Evolutionary conservation across 2,329 filamentous ascomycete species (phyloP).

Genomic region (Leptographium radiaticola): DNA sequence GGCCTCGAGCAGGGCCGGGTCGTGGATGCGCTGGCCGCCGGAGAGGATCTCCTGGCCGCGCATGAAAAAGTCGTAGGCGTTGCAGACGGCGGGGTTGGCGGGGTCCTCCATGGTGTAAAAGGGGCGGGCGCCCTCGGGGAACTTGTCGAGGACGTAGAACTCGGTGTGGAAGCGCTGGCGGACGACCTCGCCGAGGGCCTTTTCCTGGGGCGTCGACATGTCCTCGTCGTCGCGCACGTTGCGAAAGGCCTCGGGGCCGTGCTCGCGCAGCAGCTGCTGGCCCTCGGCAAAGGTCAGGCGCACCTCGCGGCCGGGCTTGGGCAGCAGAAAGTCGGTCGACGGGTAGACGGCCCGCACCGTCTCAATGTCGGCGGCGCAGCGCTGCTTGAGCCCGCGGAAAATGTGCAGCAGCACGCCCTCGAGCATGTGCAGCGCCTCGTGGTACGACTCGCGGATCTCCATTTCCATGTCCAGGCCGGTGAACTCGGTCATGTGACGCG

Average conservation of each 20-base stretch:
- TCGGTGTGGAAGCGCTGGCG: slow-evolving; percentile 85
- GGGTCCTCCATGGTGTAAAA: slow-evolving; percentile 76
- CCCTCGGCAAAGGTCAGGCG: slow-evolving; percentile 67
- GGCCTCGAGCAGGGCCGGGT: slow-evolving; percentile 59
- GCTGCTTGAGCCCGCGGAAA: slow-evolving; percentile 57
- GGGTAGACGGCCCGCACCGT: slow-evolving; percentile 60
- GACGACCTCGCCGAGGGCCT: slow-evolving; percentile 76
- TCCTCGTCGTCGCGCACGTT: slow-evolving; percentile 68
- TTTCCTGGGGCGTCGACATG: slow-evolving; percentile 69
- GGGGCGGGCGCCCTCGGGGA: slow-evolving; percentile 74
- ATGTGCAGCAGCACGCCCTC: slow-evolving; percentile 67
- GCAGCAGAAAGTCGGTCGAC: slow-evolving; percentile 66
- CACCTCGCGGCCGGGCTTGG: slow-evolving; percentile 60
- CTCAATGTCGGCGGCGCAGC: slow-evolving; percentile 59
- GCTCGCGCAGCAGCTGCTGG: slow-evolving; percentile 62
- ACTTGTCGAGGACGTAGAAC: slow-evolving; percentile 96
- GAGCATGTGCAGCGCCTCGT: slow-evolving; percentile 59
- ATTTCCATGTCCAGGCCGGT: slow-evolving; percentile 83
- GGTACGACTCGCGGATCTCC: slow-evolving; percentile 70
- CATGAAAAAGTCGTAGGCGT: slow-evolving; percentile 74
- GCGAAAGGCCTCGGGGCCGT: slow-evolving; percentile 52
- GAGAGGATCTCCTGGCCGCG: slow-evolving; percentile 87
- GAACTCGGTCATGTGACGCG: slow-evolving; percentile 78
- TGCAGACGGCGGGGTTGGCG: slow-evolving; percentile 43
- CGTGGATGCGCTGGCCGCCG: slow-evolving; percentile 83